Percentiles rank a stretch among this genome's conserved stretches.
Evolutionary conservation across 345 rosid species (phyloP).

Genomic region (Erysimum cheiranthoides): DNA sequence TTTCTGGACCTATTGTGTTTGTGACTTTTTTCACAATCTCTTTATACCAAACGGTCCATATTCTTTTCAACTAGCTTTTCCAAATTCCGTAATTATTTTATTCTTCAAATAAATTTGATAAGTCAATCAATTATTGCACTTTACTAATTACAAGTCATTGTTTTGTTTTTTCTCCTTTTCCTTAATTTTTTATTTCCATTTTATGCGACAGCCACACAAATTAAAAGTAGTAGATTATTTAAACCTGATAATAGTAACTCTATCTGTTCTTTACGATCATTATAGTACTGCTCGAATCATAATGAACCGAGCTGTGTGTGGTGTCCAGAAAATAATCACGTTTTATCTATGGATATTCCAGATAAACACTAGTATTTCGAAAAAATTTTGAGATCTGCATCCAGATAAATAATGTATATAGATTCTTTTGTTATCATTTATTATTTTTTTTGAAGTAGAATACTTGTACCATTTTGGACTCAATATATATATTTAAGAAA

Average conservation of each 20-base stretch:
- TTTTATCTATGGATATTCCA: background rate
- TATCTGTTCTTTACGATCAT: background rate
- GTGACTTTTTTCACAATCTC: constrained; percentile 38
- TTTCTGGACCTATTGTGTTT: constrained; percentile 45
- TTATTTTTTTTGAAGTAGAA: too few relatives aligned
- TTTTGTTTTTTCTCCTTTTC: constrained; percentile 26
- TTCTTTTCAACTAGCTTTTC: constrained; percentile 42
- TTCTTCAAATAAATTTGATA: constrained; percentile 37
- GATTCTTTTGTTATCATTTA: too few relatives aligned
- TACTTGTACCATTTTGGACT: too few relatives aligned
- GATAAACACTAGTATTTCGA: too few relatives aligned
- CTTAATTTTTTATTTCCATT: background rate
- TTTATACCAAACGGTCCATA: constrained; percentile 44
- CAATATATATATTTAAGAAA: too few relatives aligned
- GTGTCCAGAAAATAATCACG: background rate
- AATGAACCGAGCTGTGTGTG: constrained; percentile 8
- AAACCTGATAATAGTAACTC: constrained; percentile 22
- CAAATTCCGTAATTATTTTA: constrained; percentile 42
- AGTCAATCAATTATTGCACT: constrained; percentile 50
- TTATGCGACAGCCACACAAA: constrained; percentile 32
- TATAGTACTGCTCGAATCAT: background rate
- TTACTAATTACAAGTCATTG: constrained; percentile 35
- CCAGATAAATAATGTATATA: background rate
- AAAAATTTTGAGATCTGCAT: background rate
- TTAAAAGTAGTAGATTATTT: background rate